Percentiles rank a stretch among this genome's conserved stretches.
Conservation (phyloP, 2,329 filamentous ascomycete genomes). For the Xylaria sp. region DNA sequence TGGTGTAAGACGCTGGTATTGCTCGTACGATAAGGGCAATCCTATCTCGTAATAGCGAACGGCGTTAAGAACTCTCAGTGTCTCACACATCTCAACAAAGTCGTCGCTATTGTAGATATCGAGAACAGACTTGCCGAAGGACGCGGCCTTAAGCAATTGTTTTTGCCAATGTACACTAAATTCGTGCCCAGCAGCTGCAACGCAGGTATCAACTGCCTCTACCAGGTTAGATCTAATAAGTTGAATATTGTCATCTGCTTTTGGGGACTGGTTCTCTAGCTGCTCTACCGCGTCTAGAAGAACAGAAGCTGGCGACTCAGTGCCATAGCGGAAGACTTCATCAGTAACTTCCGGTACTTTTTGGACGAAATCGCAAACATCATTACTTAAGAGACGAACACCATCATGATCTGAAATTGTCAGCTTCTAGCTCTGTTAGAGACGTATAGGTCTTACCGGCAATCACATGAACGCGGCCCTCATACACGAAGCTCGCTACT, state of each 20-base stretch:
- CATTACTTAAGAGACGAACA: conserved; percentile 89
- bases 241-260: conserved; percentile 97
- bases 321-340: conserved; percentile 88
- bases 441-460: conserved; percentile 68
- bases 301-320: conserved; percentile 90
- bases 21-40: conserved; percentile 89
- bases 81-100: conserved; percentile 98
- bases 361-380: conserved; percentile 97
- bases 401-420: conserved; percentile 75
- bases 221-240: conserved; percentile 87
- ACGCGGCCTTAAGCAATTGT: conserved; percentile 92
- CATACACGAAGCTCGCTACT: conserved; percentile 84
- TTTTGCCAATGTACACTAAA: conserved; percentile 95
- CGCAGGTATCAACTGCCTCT: conserved; percentile 92
- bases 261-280: conserved; percentile 91
- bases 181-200: conserved; percentile 92
- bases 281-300: conserved; percentile 91
- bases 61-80: conserved; percentile 89
- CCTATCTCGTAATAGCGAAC: conserved; percentile 92
- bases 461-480: conserved; percentile 88
- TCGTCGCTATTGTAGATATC: conserved; percentile 98
- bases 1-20: conserved; percentile 90
- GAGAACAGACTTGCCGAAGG: conserved; percentile 95
- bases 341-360: conserved; percentile 88
- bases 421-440: conserved; percentile 31